Evolutionary conservation across 1,284 basidiomycete genomes (phyloP).

Genomic region (Paramarasmius palmivorus): DNA sequence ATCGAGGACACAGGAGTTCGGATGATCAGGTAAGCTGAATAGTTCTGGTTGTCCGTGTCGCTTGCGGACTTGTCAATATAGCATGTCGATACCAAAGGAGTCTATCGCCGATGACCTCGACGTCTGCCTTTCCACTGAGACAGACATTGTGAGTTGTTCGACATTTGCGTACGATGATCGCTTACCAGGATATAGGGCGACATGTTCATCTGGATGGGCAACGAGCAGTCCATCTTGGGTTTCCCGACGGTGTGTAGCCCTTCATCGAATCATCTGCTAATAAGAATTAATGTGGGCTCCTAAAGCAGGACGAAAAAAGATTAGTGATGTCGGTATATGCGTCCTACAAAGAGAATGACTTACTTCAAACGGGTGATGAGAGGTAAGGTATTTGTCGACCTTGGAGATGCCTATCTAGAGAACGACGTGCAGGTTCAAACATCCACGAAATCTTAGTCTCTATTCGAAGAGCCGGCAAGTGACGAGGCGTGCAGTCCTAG

Average conservation of each 20-base stretch:
- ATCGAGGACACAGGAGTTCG: constrained; percentile 23
- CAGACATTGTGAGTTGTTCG: constrained; percentile 26
- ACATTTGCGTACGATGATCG: constrained; percentile 4
- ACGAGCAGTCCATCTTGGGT: constrained; percentile 31
- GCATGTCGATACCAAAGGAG: constrained; percentile 43
- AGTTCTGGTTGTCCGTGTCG: too few species aligned
- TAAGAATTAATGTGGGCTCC: constrained; percentile 41
- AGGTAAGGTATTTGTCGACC: too few species aligned
- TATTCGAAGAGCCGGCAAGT: background rate
- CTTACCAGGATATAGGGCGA: constrained; percentile 28
- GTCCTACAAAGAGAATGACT: too few species aligned
- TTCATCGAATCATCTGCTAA: background rate
- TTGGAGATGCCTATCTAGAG: too few species aligned
- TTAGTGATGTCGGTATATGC: too few species aligned
- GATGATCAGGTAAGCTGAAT: constrained; percentile 53
- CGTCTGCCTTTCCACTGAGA: constrained; percentile 31
- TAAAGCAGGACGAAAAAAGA: constrained; percentile 24
- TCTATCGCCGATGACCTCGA: constrained; percentile 37
- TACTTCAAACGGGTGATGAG: too few species aligned
- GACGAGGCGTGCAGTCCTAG: constrained; percentile 30
- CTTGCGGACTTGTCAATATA: constrained; percentile 20
- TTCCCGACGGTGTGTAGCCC: constrained; percentile 36
- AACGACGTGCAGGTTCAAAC: too few species aligned
- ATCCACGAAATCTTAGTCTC: background rate
- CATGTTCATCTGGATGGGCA: constrained; percentile 42